A percentile compares a stretch with the other conserved stretches of the same genome.
Evolutionary conservation across 306 rosid genomes (phyloP).

Genomic region (Argentina anserina): DNA sequence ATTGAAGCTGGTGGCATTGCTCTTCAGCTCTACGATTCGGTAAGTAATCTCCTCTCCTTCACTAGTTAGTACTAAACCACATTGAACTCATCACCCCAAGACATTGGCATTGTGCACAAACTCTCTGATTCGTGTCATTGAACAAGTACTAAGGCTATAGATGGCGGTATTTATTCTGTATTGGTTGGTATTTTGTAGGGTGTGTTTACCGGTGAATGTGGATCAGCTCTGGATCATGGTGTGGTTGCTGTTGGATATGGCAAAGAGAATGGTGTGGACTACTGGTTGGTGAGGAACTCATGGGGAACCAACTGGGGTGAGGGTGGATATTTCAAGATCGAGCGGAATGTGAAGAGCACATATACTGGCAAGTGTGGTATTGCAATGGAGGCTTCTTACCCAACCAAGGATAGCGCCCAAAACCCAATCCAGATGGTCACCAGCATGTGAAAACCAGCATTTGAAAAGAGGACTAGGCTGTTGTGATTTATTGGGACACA

Average conservation of each 20-base stretch:
- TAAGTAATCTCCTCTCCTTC: constrained; percentile 12
- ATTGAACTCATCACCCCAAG: neutral
- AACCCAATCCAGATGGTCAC: constrained; percentile 36
- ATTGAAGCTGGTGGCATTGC: constrained; percentile 68
- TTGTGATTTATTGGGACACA: neutral
- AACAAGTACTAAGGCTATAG: neutral
- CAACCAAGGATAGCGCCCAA: constrained; percentile 46
- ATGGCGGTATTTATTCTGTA: neutral
- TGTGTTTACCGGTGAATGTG: constrained; percentile 76
- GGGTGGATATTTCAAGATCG: constrained; percentile 70
- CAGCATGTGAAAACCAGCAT: constrained; percentile 36
- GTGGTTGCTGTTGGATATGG: constrained; percentile 90
- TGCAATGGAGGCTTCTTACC: constrained; percentile 72
- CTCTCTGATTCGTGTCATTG: neutral
- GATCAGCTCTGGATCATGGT: constrained; percentile 67
- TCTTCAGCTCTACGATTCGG: constrained; percentile 61
- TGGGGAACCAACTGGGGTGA: constrained; percentile 95
- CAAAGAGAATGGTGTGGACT: constrained; percentile 68
- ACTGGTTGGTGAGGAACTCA: constrained; percentile 94
- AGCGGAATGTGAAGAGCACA: constrained; percentile 45
- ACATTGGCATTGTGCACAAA: neutral
- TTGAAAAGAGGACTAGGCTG: constrained; percentile 1
- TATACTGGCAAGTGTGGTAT: constrained; percentile 76
- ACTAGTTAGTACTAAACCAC: neutral
- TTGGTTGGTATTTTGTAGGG: constrained; percentile 41